Conservation (phyloP, 2,329 filamentous ascomycete genomes). For the Anisogramma anomala region DNA sequence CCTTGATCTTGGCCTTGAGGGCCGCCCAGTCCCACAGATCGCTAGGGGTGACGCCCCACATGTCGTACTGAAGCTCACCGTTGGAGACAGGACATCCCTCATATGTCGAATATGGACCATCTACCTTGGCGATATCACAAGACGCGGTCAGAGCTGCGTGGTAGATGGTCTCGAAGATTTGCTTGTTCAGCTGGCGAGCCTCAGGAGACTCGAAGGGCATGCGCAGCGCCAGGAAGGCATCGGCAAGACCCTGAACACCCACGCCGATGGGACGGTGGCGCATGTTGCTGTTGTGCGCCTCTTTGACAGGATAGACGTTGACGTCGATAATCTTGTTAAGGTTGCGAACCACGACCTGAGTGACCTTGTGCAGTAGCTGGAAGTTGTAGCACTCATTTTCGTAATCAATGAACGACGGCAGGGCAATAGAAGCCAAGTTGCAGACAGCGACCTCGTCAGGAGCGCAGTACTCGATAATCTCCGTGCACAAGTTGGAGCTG, state of each 20-base stretch:
- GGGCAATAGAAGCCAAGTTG: slow-evolving; percentile 88
- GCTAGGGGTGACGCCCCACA: slow-evolving; percentile 91
- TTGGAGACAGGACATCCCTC: slow-evolving; percentile 88
- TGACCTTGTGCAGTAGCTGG: slow-evolving; percentile 89
- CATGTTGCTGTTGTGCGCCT: slow-evolving; percentile 93
- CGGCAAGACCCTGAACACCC: slow-evolving; percentile 93
- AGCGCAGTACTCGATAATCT: slow-evolving; percentile 94
- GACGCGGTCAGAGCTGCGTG: slow-evolving; percentile 88
- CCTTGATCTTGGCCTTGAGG: slow-evolving; percentile 81
- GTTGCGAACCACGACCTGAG: slow-evolving; percentile 84
- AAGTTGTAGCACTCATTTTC: slow-evolving; percentile 82
- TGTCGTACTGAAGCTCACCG: slow-evolving; percentile 94
- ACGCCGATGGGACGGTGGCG: slow-evolving; percentile 92
- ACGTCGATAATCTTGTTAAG: slow-evolving; percentile 97
- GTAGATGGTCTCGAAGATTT: slow-evolving; percentile 99
- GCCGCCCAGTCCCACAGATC: slow-evolving; percentile 94
- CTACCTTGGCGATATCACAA: slow-evolving; percentile 68
- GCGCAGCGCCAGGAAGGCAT: slow-evolving; percentile 93
- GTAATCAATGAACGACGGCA: slow-evolving; percentile 85
- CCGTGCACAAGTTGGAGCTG: slow-evolving; percentile 97
- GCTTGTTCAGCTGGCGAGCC: slow-evolving; percentile 85
- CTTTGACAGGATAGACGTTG: slow-evolving; percentile 95
- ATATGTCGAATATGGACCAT: slow-evolving; percentile 82
- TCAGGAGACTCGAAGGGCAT: slow-evolving; percentile 95
- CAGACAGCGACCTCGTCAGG: slow-evolving; percentile 98